Percentiles rank a stretch among this genome's conserved stretches.
Conservation (phyloP, 225 moss, liverwort and hornwort species). For the Bryoerythrophyllum caledonicum region DNA sequence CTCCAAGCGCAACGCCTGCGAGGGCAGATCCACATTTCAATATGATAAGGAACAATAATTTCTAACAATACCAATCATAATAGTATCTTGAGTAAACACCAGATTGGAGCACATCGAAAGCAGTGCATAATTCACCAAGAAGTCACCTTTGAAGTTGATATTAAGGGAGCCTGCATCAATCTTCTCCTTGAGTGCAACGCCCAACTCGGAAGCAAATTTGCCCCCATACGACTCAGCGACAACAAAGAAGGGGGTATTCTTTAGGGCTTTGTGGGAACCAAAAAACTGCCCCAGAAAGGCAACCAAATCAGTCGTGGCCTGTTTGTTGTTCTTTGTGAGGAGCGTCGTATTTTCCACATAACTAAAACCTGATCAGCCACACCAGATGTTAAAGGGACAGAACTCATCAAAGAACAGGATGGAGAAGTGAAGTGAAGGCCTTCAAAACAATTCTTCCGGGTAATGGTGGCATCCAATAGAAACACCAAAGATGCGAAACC, state of each 20-base stretch:
- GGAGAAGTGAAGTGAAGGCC: neutral
- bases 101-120: constrained; percentile 7
- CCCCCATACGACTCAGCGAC: constrained; percentile 92
- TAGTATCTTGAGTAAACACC: neutral
- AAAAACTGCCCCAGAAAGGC: constrained; percentile 65
- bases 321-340: constrained; percentile 65
- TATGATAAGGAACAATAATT: neutral
- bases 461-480: neutral
- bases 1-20: constrained; percentile 79
- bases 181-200: constrained; percentile 57
- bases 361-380: constrained; percentile 67
- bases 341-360: constrained; percentile 70
- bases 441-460: neutral
- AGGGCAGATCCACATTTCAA: constrained; percentile 9
- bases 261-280: constrained; percentile 50
- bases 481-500: constrained; percentile 8
- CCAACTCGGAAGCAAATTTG: constrained; percentile 85
- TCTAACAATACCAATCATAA: neutral
- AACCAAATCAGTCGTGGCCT: constrained; percentile 65
- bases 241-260: constrained; percentile 62
- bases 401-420: neutral
- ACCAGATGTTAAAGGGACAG: neutral
- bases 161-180: constrained; percentile 45
- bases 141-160: constrained; percentile 76
- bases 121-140: neutral